phyloP scores from a whole-genome alignment of 352 stramenopile species.

The Pythium volutum region DNA sequence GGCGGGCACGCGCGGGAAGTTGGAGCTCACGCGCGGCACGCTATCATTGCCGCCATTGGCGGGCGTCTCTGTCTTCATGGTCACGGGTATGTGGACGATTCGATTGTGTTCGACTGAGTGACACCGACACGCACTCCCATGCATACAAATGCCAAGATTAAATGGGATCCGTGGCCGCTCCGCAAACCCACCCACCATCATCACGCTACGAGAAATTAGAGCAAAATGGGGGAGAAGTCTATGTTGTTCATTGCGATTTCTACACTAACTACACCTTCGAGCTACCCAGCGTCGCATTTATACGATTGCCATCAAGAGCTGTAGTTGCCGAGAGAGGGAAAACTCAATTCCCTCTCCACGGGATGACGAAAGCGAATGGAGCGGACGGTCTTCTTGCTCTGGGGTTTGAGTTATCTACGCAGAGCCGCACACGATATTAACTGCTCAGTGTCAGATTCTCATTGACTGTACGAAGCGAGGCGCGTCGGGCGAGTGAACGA shows the following conservation, averaged over 20 bases:
- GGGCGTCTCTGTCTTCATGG: slow-evolving; percentile 7
- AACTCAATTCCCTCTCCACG: too few species aligned
- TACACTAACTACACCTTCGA: slow-evolving; percentile 15
- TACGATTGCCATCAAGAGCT: background rate
- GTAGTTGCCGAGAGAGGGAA: background rate
- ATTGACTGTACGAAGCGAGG: slow-evolving; percentile 6
- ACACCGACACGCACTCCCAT: slow-evolving; percentile 20
- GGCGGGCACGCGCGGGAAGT: slow-evolving; percentile 77
- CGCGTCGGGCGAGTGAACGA: background rate
- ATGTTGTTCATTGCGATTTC: slow-evolving; percentile 11
- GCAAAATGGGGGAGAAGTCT: slow-evolving; percentile 4
- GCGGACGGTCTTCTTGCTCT: slow-evolving; percentile 11
- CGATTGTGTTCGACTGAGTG: slow-evolving; percentile 21
- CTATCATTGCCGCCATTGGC: slow-evolving; percentile 18
- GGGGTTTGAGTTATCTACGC: slow-evolving; percentile 60
- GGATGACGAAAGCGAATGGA: too few species aligned
- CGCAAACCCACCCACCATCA: background rate
- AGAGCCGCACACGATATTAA: slow-evolving; percentile 59
- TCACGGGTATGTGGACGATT: slow-evolving; percentile 2
- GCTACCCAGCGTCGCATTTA: background rate
- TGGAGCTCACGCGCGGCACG: slow-evolving; percentile 54
- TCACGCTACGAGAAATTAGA: background rate
- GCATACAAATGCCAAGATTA: slow-evolving; percentile 56
- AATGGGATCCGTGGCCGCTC: background rate
- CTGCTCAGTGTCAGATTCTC: slow-evolving; percentile 75